A percentile compares a stretch with the other conserved stretches of the same genome.
phyloP scores from a whole-genome alignment of 768 basidiomycete species.

The Pleurotus tuoliensis region DNA sequence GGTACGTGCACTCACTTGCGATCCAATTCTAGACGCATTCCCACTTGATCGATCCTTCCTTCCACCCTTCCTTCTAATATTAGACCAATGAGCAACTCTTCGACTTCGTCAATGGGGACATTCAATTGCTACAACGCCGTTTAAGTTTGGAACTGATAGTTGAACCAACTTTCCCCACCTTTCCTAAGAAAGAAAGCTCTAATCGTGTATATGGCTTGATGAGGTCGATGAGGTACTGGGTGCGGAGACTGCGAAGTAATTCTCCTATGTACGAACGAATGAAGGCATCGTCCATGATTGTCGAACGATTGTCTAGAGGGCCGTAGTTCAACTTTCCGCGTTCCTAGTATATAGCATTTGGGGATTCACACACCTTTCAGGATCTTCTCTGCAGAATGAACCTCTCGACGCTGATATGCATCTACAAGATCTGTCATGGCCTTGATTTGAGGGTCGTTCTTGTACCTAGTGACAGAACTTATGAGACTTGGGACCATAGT shows the following conservation, averaged over 20 bases:
- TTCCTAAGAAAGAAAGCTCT: slow-evolving; percentile 89
- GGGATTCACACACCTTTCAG: slow-evolving; percentile 57
- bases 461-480: slow-evolving; percentile 54
- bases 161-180: slow-evolving; percentile 41
- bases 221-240: slow-evolving; percentile 95
- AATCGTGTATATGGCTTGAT: slow-evolving; percentile 97
- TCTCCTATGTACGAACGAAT: slow-evolving; percentile 96
- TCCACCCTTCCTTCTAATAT: slow-evolving; percentile 98
- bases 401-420: slow-evolving; percentile 94
- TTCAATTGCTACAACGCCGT: slow-evolving; percentile 75
- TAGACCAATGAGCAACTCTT: slow-evolving; percentile 88
- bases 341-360: slow-evolving; percentile 47
- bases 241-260: slow-evolving; percentile 87
- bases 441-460: slow-evolving; percentile 92
- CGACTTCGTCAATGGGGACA: slow-evolving; percentile 87
- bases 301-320: slow-evolving; percentile 77
- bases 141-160: not conserved
- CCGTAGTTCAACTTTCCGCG: slow-evolving; percentile 67
- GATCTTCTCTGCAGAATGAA: slow-evolving; percentile 97
- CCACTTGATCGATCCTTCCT: slow-evolving; percentile 94
- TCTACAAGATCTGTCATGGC: slow-evolving; percentile 98
- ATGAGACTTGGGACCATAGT: not conserved
- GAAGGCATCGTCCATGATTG: slow-evolving; percentile 95
- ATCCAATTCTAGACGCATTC: slow-evolving; percentile 89
- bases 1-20: slow-evolving; percentile 55